phyloP scores from a whole-genome alignment of 176 grass and related monocot species.

The Otatea glauca region DNA sequence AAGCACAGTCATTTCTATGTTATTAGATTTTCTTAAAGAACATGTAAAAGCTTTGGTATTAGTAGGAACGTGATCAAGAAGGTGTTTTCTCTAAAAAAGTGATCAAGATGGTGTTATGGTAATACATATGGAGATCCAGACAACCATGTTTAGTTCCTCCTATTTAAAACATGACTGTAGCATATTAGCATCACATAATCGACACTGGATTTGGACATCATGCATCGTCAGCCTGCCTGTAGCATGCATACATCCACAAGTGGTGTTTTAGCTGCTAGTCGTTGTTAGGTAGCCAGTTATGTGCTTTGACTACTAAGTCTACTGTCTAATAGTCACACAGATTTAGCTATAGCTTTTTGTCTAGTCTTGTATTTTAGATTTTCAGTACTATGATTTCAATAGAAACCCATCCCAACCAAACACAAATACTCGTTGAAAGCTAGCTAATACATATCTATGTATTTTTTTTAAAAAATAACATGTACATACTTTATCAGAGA shows the following conservation, averaged over 20 bases:
- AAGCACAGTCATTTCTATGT: too few relatives aligned
- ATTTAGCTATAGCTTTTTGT: background rate
- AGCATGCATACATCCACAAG: background rate
- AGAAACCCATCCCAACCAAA: constrained; percentile 15
- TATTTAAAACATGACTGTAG: background rate
- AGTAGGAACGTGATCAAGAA: too few relatives aligned
- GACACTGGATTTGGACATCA: constrained; percentile 20
- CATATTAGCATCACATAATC: constrained; percentile 46
- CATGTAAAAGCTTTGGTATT: too few relatives aligned
- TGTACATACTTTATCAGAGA: background rate
- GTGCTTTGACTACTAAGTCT: background rate
- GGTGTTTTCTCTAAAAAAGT: too few relatives aligned
- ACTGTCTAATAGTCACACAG: background rate
- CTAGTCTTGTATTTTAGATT: background rate
- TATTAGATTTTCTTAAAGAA: too few relatives aligned
- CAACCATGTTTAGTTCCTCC: too few relatives aligned
- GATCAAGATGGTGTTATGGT: too few relatives aligned
- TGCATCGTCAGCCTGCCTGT: too few relatives aligned
- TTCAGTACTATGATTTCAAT: background rate
- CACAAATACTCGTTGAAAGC: background rate
- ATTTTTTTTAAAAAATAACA: too few relatives aligned
- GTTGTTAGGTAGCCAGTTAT: background rate
- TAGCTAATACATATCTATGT: too few relatives aligned
- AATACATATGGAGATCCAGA: too few relatives aligned
- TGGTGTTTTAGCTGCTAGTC: background rate